Base-by-base conservation (phyloP, 371 early-diverging fungal species). In the Saksenaea oblongispora region DNA sequence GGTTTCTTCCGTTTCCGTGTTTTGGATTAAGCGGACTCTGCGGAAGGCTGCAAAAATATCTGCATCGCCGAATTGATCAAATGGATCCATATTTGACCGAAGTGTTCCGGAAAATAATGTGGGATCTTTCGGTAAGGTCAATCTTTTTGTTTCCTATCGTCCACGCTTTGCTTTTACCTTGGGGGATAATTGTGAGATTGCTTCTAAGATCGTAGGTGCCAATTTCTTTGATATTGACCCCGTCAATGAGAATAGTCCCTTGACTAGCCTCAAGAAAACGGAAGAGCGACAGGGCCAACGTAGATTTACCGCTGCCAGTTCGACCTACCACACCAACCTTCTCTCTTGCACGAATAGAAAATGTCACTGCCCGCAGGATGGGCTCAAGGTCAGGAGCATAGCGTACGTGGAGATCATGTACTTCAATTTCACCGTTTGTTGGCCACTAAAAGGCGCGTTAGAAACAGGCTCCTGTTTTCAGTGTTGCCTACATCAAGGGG, bases 291-390 rank as follows among this genome's bases (percentile, higher is more conserved):
- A 91, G 65, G 0, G 87, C 82, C 34, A 92, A 70, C 1, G 89
- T 87, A 53, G 85, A 83, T 78, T 93, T 93, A n/a, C 93, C 93
- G 5, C 91, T 84, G 11, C 83, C 90, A 0, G 91, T 87, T 65
- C 56, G 71, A 15, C 89, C 89, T 0, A 87, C 86, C 31, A 86
- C 75, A 37, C 89, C 88, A 62, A 89, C 67, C 62, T 83, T 83
- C 53, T 83, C 81, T 11, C 76, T 63, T 0, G 83, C 66, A 13
- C 67, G 59, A 17, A 88, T 62, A 17, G 59, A 61, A 59, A 89
- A 73, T 7, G 78, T 63, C 22, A 93, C 62, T 26, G 76, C 71
- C 53, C 82, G 72, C 26, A 92, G 70, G 3, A 87, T 88, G 0
- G 75, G 77, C 8, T 83, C 80, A n/a, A 81, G 65, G 9, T 82